Conservation (phyloP, 139 green algal species). For the Chlamydomonas incerta region DNA sequence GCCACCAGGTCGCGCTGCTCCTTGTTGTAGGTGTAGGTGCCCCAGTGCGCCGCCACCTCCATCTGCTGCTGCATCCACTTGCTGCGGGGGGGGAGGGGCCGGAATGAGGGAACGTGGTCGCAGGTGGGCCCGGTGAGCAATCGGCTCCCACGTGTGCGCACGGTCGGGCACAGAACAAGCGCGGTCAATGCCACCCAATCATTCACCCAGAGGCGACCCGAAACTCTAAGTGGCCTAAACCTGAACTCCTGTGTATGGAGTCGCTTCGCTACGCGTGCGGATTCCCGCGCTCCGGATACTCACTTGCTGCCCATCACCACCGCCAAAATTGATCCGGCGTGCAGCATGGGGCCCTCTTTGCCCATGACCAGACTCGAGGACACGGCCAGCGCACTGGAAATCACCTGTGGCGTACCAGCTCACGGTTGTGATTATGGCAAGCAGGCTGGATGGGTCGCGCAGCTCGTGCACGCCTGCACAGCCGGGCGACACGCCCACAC, state of each 20-base stretch:
- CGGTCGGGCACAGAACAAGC: too few species aligned
- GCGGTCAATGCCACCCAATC: too few species aligned
- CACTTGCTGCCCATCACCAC: slow-evolving; percentile 65
- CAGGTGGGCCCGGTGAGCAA: too few species aligned
- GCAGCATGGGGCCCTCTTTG: slow-evolving; percentile 73
- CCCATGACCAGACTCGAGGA: slow-evolving; percentile 66
- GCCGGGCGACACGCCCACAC: too few species aligned
- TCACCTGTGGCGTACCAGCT: slow-evolving; percentile 42
- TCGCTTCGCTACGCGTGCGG: too few species aligned
- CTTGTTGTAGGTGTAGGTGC: slow-evolving; percentile 71
- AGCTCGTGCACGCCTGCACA: too few species aligned
- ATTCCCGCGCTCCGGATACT: too few species aligned
- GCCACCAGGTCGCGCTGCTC: slow-evolving; percentile 72
- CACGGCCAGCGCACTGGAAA: slow-evolving; percentile 66
- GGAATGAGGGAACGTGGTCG: too few species aligned
- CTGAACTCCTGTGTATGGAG: too few species aligned
- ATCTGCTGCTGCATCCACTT: slow-evolving; percentile 73
- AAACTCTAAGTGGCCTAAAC: too few species aligned
- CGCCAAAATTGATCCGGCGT: slow-evolving; percentile 71
- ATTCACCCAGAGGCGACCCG: too few species aligned
- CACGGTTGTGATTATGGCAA: background rate
- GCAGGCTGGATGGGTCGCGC: background rate
- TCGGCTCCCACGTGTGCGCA: too few species aligned
- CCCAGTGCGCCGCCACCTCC: slow-evolving; percentile 64
- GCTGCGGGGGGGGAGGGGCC: slow-evolving; percentile 44